Evolutionary conservation across 2,329 filamentous ascomycete species (phyloP), one percentile per base, ranked within the genome.

Genomic region (Epichloe gansuensis): DNA sequence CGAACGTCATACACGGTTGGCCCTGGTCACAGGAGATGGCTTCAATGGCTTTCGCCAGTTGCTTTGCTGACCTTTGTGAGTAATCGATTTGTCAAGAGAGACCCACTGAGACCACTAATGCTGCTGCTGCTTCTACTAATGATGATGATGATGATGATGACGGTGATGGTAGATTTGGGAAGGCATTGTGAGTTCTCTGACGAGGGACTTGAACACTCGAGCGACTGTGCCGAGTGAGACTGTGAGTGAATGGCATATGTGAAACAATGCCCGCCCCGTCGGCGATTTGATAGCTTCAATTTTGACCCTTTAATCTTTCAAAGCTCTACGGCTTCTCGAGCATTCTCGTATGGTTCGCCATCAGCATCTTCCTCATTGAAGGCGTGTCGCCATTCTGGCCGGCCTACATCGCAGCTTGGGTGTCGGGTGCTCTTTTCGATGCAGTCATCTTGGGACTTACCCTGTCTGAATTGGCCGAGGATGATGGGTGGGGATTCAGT

Each of bases 291-390:
- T n/a, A 40, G 42, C 21, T 12, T 23, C 8, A 23, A 43, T 25
- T 43, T 12, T 7, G 12, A 25, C 41, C 21, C 23, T 6, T 17
- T 41, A 23, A 6, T n/a, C 0, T 15, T 15, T 39, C 38, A 39
- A 23, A 48, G 46, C 17, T 52, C 4, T 55, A 55, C 35, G 45
- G 41, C 7, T 44, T 54, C 40, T 44, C 52, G 8, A 38, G 48
- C 2, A 52, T 55, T 2, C 50, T 55, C 13, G n/a, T 51, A 11
- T 55, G 54, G 54, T 46, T 49, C 3, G 44, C 34, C 4, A 44
- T 55, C 15, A 49, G 54, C 52, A 15, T 55, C 42, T 45, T 50
- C 23, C 52, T 55, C 4, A 31, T 50, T 23, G 54, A 55, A 44
- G 50, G 46, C 8, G 47, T 36, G 8, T 47, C 47, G 23, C 54